phyloP scores from a whole-genome alignment of 257 asterid species.

The Petrea volubilis region DNA sequence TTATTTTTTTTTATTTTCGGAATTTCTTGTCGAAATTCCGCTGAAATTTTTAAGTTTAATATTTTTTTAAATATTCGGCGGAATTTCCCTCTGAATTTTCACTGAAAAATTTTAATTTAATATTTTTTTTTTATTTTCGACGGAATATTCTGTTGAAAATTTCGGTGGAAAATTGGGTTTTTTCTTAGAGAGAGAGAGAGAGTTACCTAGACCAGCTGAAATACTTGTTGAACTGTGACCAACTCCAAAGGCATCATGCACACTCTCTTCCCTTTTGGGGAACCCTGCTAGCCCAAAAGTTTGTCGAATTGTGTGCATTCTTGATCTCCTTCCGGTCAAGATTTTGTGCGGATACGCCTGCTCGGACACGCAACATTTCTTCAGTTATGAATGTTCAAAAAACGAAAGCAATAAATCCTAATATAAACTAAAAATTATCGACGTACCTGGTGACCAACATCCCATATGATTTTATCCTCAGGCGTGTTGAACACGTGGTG shows the following conservation, averaged over 20 bases:
- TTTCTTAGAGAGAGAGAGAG: background rate
- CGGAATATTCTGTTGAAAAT: too few relatives aligned
- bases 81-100: too few relatives aligned
- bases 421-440: background rate
- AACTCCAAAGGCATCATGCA: conserved; percentile 71
- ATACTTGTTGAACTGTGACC: conserved; percentile 82
- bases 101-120: too few relatives aligned
- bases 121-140: too few relatives aligned
- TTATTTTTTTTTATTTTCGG: too few relatives aligned
- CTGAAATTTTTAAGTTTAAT: too few relatives aligned
- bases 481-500: conserved; percentile 74
- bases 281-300: conserved; percentile 71
- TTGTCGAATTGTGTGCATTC: conserved; percentile 64
- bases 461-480: conserved; percentile 77
- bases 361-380: background rate
- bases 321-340: conserved; percentile 68
- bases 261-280: conserved; percentile 69
- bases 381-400: background rate
- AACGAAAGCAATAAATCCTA: background rate
- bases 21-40: too few relatives aligned
- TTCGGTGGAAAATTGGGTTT: too few relatives aligned
- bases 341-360: conserved; percentile 73
- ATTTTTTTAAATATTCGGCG: too few relatives aligned
- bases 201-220: conserved; percentile 65
- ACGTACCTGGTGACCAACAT: conserved; percentile 79